A percentile compares a stretch with the other conserved stretches of the same genome.
phyloP scores from a whole-genome alignment of 805 yeast genomes.

The Alloascoidea africana region DNA sequence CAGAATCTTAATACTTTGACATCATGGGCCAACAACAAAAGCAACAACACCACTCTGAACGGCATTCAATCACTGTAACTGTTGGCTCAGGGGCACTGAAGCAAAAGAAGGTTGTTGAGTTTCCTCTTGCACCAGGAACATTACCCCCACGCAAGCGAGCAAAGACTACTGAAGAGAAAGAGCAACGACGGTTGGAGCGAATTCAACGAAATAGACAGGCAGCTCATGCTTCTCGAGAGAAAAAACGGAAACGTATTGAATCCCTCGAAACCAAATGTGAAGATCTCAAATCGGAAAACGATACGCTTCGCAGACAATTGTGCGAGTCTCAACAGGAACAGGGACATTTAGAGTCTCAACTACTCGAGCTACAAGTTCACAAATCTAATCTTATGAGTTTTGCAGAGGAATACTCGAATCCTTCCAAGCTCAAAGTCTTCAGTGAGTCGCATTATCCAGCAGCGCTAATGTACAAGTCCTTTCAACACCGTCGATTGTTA shows the following conservation, averaged over 20 bases:
- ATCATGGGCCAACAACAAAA: too few species aligned
- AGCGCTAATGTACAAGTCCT: too few species aligned
- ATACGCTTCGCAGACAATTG: conserved; percentile 10
- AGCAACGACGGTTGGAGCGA: conserved; percentile 87
- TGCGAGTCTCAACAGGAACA: conserved; percentile 7
- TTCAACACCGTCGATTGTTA: too few species aligned
- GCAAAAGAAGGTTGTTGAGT: conserved; percentile 16
- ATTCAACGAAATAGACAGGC: conserved; percentile 90
- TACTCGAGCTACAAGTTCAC: too few species aligned
- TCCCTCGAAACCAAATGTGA: conserved; percentile 46
- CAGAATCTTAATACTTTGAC: too few species aligned
- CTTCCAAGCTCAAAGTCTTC: too few species aligned
- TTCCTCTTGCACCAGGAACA: conserved; percentile 24
- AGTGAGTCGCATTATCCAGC: too few species aligned
- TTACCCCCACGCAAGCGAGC: conserved; percentile 95
- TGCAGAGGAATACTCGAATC: too few species aligned
- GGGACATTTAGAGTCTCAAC: too few species aligned
- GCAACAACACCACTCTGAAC: too few species aligned
- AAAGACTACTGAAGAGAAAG: conserved; percentile 91
- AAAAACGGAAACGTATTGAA: conserved; percentile 86
- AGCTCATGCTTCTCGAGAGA: conserved; percentile 94
- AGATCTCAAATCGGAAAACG: conserved; percentile 13
- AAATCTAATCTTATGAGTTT: too few species aligned
- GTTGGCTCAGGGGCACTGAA: conserved; percentile 10
- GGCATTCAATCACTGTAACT: conserved; percentile 8